These are phyloP conservation scores for Tetracentron sinense DNA, from an alignment of 164 flowering plant species.

Conservation along the genomic window DNA sequence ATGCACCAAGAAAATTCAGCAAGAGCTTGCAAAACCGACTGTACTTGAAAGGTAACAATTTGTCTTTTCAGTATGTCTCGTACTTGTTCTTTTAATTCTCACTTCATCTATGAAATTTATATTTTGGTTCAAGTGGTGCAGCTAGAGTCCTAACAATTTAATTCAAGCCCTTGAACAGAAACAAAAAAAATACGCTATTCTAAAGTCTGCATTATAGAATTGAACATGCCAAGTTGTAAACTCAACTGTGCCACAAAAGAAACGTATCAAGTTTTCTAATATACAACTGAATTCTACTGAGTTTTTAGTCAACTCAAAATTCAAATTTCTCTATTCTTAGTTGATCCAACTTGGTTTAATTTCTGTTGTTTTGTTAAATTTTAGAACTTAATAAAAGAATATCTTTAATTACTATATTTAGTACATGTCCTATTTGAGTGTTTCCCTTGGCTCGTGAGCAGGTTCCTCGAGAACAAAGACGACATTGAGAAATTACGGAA, in stretches of 20 bases:
- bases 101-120: not conserved
- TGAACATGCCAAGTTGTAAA: too few relatives aligned
- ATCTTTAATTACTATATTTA: not conserved
- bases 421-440: slow-evolving; percentile 1
- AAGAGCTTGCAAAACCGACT: slow-evolving; percentile 87
- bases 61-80: not conserved
- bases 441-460: too few relatives aligned
- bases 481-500: slow-evolving; percentile 69
- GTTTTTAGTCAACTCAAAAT: too few relatives aligned
- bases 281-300: too few relatives aligned
- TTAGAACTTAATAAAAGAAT: not conserved
- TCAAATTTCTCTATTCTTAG: not conserved
- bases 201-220: too few relatives aligned
- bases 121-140: not conserved
- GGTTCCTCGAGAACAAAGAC: slow-evolving; percentile 80
- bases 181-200: too few relatives aligned
- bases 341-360: not conserved
- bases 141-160: too few relatives aligned
- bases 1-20: slow-evolving; percentile 95
- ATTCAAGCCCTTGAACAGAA: too few relatives aligned
- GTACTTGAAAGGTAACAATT: slow-evolving; percentile 73
- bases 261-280: too few relatives aligned
- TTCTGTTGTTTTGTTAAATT: too few relatives aligned
- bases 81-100: not conserved
- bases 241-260: too few relatives aligned